These are phyloP conservation scores for Cantharellus anzutake DNA, from an alignment of 768 basidiomycete species.

Conservation along the genomic window DNA sequence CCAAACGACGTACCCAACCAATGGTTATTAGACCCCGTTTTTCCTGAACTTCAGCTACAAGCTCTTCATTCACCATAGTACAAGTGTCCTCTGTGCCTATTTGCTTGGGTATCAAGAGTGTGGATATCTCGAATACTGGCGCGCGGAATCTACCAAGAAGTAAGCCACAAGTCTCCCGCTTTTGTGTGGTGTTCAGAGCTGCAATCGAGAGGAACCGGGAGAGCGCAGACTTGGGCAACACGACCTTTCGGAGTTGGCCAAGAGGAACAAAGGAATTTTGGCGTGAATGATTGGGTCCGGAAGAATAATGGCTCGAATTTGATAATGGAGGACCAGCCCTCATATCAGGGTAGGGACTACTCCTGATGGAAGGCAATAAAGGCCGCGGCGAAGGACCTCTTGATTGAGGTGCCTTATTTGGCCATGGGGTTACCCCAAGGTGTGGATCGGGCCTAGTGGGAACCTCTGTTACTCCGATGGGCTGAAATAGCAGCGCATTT, in stretches of 20 bases:
- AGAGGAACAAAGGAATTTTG: not conserved
- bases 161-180: slow-evolving; percentile 75
- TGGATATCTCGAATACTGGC: slow-evolving; percentile 51
- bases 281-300: not conserved
- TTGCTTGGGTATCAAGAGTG: slow-evolving; percentile 74
- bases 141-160: slow-evolving; percentile 41
- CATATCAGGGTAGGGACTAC: not conserved
- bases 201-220: slow-evolving; percentile 61
- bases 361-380: not conserved
- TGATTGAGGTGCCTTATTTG: not conserved
- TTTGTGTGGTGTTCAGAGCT: slow-evolving; percentile 52
- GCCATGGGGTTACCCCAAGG: not conserved
- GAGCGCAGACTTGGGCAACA: slow-evolving; percentile 55
- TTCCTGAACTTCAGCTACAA: slow-evolving; percentile 72
- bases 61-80: slow-evolving; percentile 77
- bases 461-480: not conserved
- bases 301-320: no score
- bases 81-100: slow-evolving; percentile 83
- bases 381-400: not conserved
- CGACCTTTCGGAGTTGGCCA: slow-evolving; percentile 19
- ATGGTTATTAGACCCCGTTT: slow-evolving; percentile 64
- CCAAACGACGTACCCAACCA: slow-evolving; percentile 51
- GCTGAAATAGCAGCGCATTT: not conserved
- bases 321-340: not conserved
- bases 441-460: not conserved